These are phyloP conservation scores for Phyllosticta capitalensis DNA, from an alignment of 2,329 filamentous ascomycete genomes.

Conservation along the genomic window DNA sequence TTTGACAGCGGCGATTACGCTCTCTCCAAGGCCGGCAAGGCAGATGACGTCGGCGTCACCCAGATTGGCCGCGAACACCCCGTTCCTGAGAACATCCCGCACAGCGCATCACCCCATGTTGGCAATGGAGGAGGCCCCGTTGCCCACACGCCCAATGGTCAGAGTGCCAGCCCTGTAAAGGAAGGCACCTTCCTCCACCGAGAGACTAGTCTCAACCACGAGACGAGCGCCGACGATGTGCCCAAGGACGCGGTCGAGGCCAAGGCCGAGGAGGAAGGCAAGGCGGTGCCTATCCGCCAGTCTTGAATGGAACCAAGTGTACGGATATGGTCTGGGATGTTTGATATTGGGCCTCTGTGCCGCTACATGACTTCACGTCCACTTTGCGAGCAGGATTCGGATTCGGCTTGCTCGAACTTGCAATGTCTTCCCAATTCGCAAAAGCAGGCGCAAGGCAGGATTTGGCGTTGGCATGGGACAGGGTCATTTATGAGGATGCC, in stretches of 20 bases:
- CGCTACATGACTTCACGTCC: constrained; percentile 9
- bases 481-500: background rate
- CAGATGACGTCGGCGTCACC: constrained; percentile 85
- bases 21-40: constrained; percentile 94
- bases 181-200: constrained; percentile 81
- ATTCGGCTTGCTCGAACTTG: constrained; percentile 1
- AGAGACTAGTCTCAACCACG: constrained; percentile 66
- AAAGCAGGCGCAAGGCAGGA: constrained; percentile 10
- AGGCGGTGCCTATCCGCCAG: constrained; percentile 10
- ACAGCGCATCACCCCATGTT: constrained; percentile 60
- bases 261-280: constrained; percentile 16
- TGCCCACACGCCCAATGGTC: constrained; percentile 31
- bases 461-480: constrained; percentile 9
- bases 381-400: constrained; percentile 3
- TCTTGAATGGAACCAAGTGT: constrained; percentile 1
- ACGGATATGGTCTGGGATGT: constrained; percentile 1
- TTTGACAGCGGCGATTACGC: constrained; percentile 96
- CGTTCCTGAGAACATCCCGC: constrained; percentile 88
- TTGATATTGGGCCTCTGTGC: constrained; percentile 7
- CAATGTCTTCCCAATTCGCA: constrained; percentile 7
- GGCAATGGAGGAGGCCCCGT: constrained; percentile 1
- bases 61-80: constrained; percentile 92
- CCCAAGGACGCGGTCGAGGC: constrained; percentile 30
- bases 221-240: constrained; percentile 59
- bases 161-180: constrained; percentile 74